These are phyloP conservation scores for Lizonia empirigonia DNA, from an alignment of 2,329 filamentous ascomycete species.

Conservation along the genomic window DNA sequence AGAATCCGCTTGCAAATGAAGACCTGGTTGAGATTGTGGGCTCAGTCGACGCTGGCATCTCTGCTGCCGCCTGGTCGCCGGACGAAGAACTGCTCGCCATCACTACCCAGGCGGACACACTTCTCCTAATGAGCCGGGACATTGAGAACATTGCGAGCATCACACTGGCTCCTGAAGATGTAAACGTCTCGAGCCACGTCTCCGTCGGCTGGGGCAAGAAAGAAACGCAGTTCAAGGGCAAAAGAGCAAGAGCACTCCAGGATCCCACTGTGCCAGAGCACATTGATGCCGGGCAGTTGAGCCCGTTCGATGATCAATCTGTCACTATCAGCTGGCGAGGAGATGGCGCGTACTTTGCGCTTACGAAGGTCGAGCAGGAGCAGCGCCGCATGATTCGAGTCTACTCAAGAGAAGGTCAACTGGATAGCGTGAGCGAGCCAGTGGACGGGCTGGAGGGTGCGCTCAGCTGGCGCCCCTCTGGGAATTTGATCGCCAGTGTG, in stretches of 20 bases:
- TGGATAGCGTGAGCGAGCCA: conserved; percentile 94
- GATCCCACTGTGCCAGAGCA: conserved; percentile 95
- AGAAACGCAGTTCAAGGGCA: conserved; percentile 96
- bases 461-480: conserved; percentile 88
- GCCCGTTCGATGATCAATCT: conserved; percentile 71
- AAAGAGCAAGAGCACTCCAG: conserved; percentile 80
- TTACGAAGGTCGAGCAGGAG: conserved; percentile 76
- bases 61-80: conserved; percentile 88
- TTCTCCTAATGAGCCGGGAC: conserved; percentile 89
- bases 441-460: conserved; percentile 88
- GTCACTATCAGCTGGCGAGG: conserved; percentile 89
- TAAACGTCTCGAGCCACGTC: conserved; percentile 88
- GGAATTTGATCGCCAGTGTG: conserved; percentile 87
- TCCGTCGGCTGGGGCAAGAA: conserved; percentile 98
- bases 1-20: conserved; percentile 68
- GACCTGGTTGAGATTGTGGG: conserved; percentile 94
- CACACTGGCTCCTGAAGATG: conserved; percentile 73
- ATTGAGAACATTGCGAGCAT: conserved; percentile 85
- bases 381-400: conserved; percentile 82
- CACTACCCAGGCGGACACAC: conserved; percentile 76
- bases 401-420: conserved; percentile 84
- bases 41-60: conserved; percentile 89
- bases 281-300: conserved; percentile 81
- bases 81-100: conserved; percentile 91
- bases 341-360: conserved; percentile 86